Evolutionary conservation across 1,284 basidiomycete genomes (phyloP), one percentile per base, ranked within the genome.

Genomic region (Boletus semigastroideus): DNA sequence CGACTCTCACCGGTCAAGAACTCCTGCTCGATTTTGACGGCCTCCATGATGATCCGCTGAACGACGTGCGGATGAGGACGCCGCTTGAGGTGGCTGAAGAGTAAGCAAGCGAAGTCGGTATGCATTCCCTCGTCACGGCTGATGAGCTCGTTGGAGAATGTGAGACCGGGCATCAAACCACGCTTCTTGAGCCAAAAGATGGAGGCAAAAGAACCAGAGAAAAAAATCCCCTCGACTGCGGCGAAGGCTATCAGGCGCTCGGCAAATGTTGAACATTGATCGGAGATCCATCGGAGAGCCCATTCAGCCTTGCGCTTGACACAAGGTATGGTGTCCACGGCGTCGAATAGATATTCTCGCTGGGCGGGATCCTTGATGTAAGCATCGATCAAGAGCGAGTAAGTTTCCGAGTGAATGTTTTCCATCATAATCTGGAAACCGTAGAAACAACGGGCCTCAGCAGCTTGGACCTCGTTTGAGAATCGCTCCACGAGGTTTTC

Each of bases 381-480:
- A 10, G 95, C 94, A 75, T 99, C 94, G 71, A 99, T 97, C 63
- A 98, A 87, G 40, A 99, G 87, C 6, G 96, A 98, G 74, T 98
- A 98, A 1, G 95, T 96, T 73, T 98, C 96, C 4, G 94, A 96
- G 72, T 95, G 92, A 46, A 95, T 88, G 71, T 94, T 94, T 72
- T 98, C 96, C 91, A 98, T 98, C 95, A 98, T 98, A 70, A 98
- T 96, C 69, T 98, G 96, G 80, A 98, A 98, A 17, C 96, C 96
- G 69, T 98, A 98, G 78, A 99, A 99, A 72, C 92, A 97, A 36
- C 95, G 91, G 12, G 95, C 96, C 74, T 98, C 95, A 27, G 95
- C 92, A 10, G 80, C 86, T 71, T 98, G 94, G 1, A 98, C 94
- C 71, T 98, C 95, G 54, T 87, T 86, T 31, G 92, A 94, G 76